phyloP scores from a whole-genome alignment of 176 grass and related monocot genomes.

The Pharus latifolius region DNA sequence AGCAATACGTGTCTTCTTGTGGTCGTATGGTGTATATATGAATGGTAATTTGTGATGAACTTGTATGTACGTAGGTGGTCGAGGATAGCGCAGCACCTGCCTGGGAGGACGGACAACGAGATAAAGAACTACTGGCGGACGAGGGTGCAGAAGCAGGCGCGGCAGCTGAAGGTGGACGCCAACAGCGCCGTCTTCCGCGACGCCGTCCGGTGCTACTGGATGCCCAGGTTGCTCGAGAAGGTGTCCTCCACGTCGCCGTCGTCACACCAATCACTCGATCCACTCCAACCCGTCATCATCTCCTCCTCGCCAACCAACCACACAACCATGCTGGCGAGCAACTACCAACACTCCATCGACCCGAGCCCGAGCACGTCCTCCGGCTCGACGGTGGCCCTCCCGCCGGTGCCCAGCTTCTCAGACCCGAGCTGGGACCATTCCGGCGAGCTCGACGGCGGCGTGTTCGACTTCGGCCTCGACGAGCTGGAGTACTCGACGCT shows the following conservation, averaged over 20 bases:
- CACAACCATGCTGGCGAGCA: not conserved
- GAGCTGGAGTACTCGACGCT: slow-evolving; percentile 41
- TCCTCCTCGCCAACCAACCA: not conserved
- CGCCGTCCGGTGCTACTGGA: slow-evolving; percentile 82
- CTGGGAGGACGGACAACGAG: slow-evolving; percentile 84
- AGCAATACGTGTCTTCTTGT: too few relatives aligned
- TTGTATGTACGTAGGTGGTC: slow-evolving; percentile 45
- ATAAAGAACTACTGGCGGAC: slow-evolving; percentile 97
- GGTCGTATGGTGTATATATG: too few relatives aligned
- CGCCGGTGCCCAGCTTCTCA: slow-evolving; percentile 46
- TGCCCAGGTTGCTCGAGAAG: slow-evolving; percentile 79
- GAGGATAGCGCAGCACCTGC: slow-evolving; percentile 79
- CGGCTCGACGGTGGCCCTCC: slow-evolving; percentile 32
- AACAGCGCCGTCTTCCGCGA: slow-evolving; percentile 86
- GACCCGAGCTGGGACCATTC: slow-evolving; percentile 28
- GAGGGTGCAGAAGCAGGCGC: slow-evolving; percentile 88
- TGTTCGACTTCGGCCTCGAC: slow-evolving; percentile 38
- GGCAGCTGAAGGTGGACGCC: slow-evolving; percentile 83
- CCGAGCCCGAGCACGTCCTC: slow-evolving; percentile 43
- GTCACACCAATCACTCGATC: not conserved
- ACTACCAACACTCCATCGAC: not conserved
- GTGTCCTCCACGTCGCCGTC: slow-evolving; percentile 29
- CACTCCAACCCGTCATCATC: not conserved
- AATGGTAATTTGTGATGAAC: not conserved
- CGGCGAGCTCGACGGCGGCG: slow-evolving; percentile 9